Percentiles rank a stretch among this genome's conserved stretches.
Evolutionary conservation across 2,329 filamentous ascomycete genomes (phyloP).

Genomic region (Emydomyces testavorans): DNA sequence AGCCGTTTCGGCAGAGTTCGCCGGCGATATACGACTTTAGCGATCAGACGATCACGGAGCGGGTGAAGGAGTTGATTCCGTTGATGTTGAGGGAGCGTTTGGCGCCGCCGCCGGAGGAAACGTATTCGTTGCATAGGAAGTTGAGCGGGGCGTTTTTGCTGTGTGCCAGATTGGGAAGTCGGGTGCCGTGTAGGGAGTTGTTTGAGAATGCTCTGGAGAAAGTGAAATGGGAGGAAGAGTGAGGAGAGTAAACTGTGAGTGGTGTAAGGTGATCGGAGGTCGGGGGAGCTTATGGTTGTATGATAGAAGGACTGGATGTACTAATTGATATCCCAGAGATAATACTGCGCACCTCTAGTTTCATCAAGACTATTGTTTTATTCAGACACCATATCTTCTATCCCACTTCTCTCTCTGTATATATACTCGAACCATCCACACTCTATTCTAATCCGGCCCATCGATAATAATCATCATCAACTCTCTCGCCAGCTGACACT

Average conservation of each 20-base stretch:
- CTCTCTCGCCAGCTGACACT: too few species aligned
- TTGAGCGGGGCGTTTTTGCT: constrained; percentile 88
- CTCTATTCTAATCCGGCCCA: too few species aligned
- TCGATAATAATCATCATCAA: too few species aligned
- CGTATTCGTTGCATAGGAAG: constrained; percentile 89
- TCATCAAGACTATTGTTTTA: too few species aligned
- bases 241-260: neutral
- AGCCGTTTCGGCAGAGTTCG: constrained; percentile 69
- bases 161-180: constrained; percentile 74
- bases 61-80: constrained; percentile 78
- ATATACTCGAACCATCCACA: too few species aligned
- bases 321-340: too few species aligned
- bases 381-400: too few species aligned
- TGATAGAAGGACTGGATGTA: too few species aligned
- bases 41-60: constrained; percentile 90
- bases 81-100: constrained; percentile 84
- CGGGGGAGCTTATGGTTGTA: neutral
- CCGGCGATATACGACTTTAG: constrained; percentile 83
- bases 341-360: too few species aligned
- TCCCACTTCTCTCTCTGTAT: too few species aligned
- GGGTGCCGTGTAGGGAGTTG: constrained; percentile 67
- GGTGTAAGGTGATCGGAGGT: neutral
- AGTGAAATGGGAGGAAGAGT: constrained; percentile 18
- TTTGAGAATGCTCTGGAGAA: constrained; percentile 43
- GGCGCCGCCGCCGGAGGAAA: constrained; percentile 89